Evolutionary conservation across 805 yeast genomes (phyloP).

Genomic region (Candida fluviatilis): DNA sequence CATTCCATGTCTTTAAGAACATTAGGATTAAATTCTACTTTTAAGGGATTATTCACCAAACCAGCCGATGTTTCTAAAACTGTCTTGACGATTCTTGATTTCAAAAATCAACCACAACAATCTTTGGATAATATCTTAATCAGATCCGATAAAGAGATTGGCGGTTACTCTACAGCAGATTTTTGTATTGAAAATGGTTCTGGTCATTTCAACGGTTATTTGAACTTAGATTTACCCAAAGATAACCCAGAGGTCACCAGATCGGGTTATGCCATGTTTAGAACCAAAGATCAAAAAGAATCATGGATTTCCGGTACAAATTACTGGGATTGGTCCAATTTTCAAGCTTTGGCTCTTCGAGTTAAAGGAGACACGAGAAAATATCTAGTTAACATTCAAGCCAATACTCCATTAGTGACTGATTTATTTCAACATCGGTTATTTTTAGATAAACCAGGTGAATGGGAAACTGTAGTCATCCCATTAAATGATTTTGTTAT

Average conservation of each 20-base stretch:
- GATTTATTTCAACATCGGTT: constrained; percentile 81
- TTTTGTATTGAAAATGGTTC: constrained; percentile 34
- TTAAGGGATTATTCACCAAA: constrained; percentile 33
- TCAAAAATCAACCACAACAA: constrained; percentile 45
- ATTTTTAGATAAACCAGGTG: constrained; percentile 64
- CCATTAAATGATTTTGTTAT: constrained; percentile 76
- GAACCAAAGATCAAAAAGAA: constrained; percentile 62
- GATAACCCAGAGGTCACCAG: constrained; percentile 60
- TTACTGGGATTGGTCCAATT: constrained; percentile 69
- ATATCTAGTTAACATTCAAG: constrained; percentile 76
- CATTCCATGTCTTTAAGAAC: constrained; percentile 39
- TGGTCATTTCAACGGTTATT: constrained; percentile 51
- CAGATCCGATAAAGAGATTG: constrained; percentile 70
- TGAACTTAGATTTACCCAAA: constrained; percentile 63
- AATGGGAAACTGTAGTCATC: constrained; percentile 81
- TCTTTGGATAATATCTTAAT: constrained; percentile 47
- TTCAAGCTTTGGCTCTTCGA: constrained; percentile 57
- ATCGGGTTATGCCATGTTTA: constrained; percentile 81
- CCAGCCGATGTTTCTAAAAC: constrained; percentile 24
- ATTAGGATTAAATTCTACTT: constrained; percentile 33
- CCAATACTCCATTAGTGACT: constrained; percentile 71
- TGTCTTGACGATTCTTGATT: constrained; percentile 50
- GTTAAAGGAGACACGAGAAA: constrained; percentile 73
- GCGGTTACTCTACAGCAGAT: constrained; percentile 70
- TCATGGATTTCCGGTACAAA: constrained; percentile 45